Conservation (phyloP, 176 grass and related monocot genomes). For the Oropetium thomaeum region DNA sequence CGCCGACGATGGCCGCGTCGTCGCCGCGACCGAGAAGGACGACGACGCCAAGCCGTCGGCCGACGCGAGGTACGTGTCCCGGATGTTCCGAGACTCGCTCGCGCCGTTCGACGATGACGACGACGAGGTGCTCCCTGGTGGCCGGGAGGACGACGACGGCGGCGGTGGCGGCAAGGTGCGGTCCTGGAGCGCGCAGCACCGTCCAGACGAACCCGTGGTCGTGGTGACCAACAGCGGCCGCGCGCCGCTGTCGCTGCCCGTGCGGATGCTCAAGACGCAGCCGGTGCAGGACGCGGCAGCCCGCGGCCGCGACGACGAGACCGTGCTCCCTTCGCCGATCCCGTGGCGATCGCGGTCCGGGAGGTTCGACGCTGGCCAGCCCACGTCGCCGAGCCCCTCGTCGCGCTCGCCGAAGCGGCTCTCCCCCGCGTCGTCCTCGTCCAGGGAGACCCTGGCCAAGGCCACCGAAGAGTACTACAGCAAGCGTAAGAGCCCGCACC, state of each 20-base stretch:
- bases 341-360: constrained; percentile 71
- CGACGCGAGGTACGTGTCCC: constrained; percentile 59
- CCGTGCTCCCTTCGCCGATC: constrained; percentile 83
- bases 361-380: constrained; percentile 29
- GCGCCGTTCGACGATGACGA: constrained; percentile 50
- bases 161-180: constrained; percentile 27
- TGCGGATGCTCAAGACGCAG: constrained; percentile 51
- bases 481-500: constrained; percentile 47
- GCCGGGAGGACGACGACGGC: neutral
- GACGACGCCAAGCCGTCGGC: constrained; percentile 8
- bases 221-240: constrained; percentile 27
- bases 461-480: constrained; percentile 45
- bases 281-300: neutral
- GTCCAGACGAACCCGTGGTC: constrained; percentile 40
- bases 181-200: constrained; percentile 63
- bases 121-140: neutral
- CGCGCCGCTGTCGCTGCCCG: constrained; percentile 43
- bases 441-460: constrained; percentile 45
- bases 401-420: constrained; percentile 33
- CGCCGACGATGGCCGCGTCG: constrained; percentile 5
- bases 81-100: constrained; percentile 53
- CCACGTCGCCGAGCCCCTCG: constrained; percentile 30
- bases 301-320: neutral
- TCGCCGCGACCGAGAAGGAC: neutral
- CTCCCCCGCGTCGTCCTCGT: constrained; percentile 49